Percentiles rank a stretch among this genome's conserved stretches.
Conservation (phyloP, 1,139 yeast genomes). For the Geotrichum carabidarum region DNA sequence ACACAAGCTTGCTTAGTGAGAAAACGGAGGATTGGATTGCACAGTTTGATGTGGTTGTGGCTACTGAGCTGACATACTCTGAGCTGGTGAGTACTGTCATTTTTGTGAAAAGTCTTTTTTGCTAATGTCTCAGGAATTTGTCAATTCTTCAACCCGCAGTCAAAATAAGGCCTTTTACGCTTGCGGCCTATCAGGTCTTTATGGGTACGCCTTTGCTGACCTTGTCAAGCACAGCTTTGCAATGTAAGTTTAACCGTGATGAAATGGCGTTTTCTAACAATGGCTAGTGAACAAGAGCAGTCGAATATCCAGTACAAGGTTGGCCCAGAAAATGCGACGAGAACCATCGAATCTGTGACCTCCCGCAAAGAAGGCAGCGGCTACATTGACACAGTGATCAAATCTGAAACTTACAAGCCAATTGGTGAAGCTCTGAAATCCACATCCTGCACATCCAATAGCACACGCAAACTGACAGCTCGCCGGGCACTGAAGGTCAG, state of each 20-base stretch:
- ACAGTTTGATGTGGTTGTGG: conserved; percentile 68
- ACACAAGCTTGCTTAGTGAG: conserved; percentile 37
- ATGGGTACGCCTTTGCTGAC: conserved; percentile 78
- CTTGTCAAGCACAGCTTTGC: conserved; percentile 50
- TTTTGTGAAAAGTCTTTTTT: not conserved
- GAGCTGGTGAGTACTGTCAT: conserved; percentile 31
- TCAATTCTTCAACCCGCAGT: conserved; percentile 52
- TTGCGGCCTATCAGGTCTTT: conserved; percentile 70
- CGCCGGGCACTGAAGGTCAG: conserved; percentile 58
- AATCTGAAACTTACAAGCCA: conserved; percentile 50
- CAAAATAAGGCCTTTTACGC: conserved; percentile 61
- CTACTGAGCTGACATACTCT: conserved; percentile 54
- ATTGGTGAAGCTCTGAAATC: conserved; percentile 39
- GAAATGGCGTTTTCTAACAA: conserved; percentile 21
- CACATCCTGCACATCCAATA: conserved; percentile 2
- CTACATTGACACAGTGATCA: conserved; percentile 49
- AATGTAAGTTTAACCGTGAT: conserved; percentile 4
- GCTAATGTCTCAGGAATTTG: conserved; percentile 14
- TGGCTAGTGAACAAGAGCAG: conserved; percentile 47
- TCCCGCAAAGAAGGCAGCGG: conserved; percentile 41
- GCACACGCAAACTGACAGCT: conserved; percentile 36
- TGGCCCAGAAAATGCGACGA: conserved; percentile 48
- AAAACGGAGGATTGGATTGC: conserved; percentile 44
- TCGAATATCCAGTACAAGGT: conserved; percentile 44
- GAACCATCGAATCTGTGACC: conserved; percentile 50